Base-by-base conservation (phyloP, 2,329 filamentous ascomycete species). In the Penicillium sp. region DNA sequence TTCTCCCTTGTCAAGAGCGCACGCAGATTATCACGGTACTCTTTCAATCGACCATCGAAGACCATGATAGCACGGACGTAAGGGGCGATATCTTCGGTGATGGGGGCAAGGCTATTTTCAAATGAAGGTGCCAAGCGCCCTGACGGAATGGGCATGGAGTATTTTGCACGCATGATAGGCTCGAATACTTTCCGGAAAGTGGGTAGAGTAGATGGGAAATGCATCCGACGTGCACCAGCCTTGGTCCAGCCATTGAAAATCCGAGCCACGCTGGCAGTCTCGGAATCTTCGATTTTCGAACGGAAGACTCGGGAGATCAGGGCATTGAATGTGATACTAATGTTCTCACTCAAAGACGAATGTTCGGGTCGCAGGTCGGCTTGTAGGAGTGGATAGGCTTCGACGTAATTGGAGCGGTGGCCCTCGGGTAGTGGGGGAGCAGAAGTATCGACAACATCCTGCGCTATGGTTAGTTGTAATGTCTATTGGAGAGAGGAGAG, bases 41-140 rank as follows among this genome's bases (percentile, higher is more conserved):
- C 75, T 61, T 89, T 86, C 1, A 93, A 78, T 1, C 77, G 78
- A 18, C 82, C 74, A 59, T 97, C 92, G 63, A 86, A 87, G 0
- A 83, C 78, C 1, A 92, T 83, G 52, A 98, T 97, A 32, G 80
- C 78, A 9, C 95, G 87, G n/a, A 97, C 81, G 66, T 89, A 97
- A 0, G 95, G 93, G 0, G 90, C 91, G 1, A 97, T 76, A 55
- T 98, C 93, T 10, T 85, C 73, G 0, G 81, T 78, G 28, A 95
- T 81, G 18, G 84, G 75, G 0, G 70, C 67, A 60, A 87, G 73
- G 0, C 83, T 82, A 38, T 87, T 82, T 60, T 95, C 89, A 57
- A 95, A 89, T 0, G 86, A 82, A 0, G 88, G 91, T 0, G 86
- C 66, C 44, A 68, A 58, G 12, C 70, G 69, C 9, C 67, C 69